phyloP scores from a whole-genome alignment of 495 filamentous ascomycete species.

The Hyaloscypha hepaticicola region DNA sequence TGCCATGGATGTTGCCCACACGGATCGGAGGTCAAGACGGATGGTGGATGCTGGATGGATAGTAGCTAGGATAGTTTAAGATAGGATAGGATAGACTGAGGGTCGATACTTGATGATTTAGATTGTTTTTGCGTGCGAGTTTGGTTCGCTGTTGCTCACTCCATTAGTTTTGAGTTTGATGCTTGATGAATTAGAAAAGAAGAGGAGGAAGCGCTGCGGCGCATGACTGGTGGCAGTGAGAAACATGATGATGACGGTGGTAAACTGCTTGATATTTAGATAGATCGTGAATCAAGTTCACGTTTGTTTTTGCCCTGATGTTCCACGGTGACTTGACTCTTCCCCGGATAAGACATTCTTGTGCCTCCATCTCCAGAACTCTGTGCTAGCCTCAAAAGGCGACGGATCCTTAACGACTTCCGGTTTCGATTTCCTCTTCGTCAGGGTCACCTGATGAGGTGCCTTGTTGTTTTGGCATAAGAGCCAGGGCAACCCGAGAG shows the following conservation, averaged over 20 bases:
- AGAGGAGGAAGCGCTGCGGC: neutral
- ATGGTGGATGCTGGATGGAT: neutral
- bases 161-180: neutral
- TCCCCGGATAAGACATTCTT: too few relatives aligned
- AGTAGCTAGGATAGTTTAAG: neutral
- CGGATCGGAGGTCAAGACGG: neutral
- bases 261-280: slow-evolving; percentile 5
- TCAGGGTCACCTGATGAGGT: too few relatives aligned
- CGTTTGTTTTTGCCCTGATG: neutral
- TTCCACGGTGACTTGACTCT: too few relatives aligned
- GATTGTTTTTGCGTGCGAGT: neutral
- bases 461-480: too few relatives aligned
- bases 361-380: too few relatives aligned
- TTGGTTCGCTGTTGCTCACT: neutral
- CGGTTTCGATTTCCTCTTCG: too few relatives aligned
- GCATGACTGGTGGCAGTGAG: neutral
- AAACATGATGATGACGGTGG: slow-evolving; percentile 3
- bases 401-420: too few relatives aligned
- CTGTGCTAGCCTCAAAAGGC: too few relatives aligned
- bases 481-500: too few relatives aligned
- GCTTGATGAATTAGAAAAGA: neutral
- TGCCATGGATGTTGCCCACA: neutral
- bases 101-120: neutral
- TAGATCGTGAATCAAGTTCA: neutral
- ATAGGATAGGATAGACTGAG: neutral